Evolutionary conservation across 176 grass and related monocot species (phyloP).

Genomic region (Aegilops bicornis): DNA sequence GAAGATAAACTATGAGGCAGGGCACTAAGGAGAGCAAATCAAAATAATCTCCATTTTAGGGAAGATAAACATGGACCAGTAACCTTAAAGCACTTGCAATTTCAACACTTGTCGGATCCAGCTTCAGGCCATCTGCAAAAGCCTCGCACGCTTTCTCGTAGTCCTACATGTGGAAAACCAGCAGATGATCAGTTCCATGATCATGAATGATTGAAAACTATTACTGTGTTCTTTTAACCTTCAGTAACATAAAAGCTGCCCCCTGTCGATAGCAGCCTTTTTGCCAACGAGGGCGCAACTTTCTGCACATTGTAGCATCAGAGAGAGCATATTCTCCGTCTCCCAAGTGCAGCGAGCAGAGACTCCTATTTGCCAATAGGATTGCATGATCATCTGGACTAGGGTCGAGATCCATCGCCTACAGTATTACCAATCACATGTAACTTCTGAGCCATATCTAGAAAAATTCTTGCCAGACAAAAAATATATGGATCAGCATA

Average conservation of each 20-base stretch:
- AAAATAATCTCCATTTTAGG: too few relatives aligned
- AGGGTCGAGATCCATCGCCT: not conserved
- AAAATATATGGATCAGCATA: too few relatives aligned
- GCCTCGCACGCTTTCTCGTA: not conserved
- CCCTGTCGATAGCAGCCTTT: not conserved
- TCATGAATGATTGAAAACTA: not conserved
- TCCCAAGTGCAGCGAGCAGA: not conserved
- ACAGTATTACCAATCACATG: not conserved
- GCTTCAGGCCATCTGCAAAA: not conserved
- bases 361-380: not conserved
- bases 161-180: not conserved
- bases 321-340: not conserved
- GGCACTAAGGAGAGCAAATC: not conserved
- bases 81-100: too few relatives aligned
- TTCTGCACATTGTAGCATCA: not conserved
- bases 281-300: not conserved
- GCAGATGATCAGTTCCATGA: not conserved
- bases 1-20: not conserved
- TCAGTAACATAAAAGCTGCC: not conserved
- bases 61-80: too few relatives aligned
- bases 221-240: not conserved
- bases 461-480: too few relatives aligned
- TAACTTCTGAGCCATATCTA: not conserved
- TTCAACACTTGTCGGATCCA: not conserved
- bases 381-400: not conserved